Percentiles rank a stretch among this genome's conserved stretches.
phyloP scores from a whole-genome alignment of 768 basidiomycete genomes.

The Macrolepiota dolichaula region DNA sequence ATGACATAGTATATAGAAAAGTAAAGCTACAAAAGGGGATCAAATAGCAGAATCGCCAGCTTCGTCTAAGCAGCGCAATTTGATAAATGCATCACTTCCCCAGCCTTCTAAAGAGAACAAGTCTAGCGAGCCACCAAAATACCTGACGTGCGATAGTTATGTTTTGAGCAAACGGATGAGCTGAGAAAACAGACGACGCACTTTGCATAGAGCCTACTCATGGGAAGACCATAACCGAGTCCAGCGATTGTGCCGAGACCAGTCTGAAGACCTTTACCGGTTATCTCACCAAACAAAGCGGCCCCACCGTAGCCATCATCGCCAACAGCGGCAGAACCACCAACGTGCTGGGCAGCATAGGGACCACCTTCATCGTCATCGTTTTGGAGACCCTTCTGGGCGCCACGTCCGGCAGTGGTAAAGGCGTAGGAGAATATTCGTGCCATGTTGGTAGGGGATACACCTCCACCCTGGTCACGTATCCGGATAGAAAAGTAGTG shows the following conservation, averaged over 20 bases:
- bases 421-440: slow-evolving; percentile 91
- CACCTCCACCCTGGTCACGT: slow-evolving; percentile 85
- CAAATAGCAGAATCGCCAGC: slow-evolving; percentile 42
- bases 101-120: slow-evolving; percentile 81
- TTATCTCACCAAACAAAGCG: slow-evolving; percentile 74
- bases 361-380: slow-evolving; percentile 60
- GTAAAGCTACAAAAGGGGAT: too few species aligned
- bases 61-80: slow-evolving; percentile 47
- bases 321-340: slow-evolving; percentile 63
- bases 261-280: slow-evolving; percentile 70
- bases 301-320: slow-evolving; percentile 37
- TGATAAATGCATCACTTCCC: slow-evolving; percentile 63
- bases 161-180: neutral
- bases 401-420: slow-evolving; percentile 69
- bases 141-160: slow-evolving; percentile 29
- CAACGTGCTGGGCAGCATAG: slow-evolving; percentile 76
- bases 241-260: slow-evolving; percentile 91
- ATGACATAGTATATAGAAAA: neutral
- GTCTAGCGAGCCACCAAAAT: slow-evolving; percentile 85
- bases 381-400: slow-evolving; percentile 28
- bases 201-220: slow-evolving; percentile 73
- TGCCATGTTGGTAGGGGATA: slow-evolving; percentile 67
- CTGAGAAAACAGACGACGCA: slow-evolving; percentile 23
- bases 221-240: slow-evolving; percentile 81
- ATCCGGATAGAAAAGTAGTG: slow-evolving; percentile 74